Evolutionary conservation across 108 stramenopile genomes (phyloP).

Genomic region (Fragilaria crotonensis): DNA sequence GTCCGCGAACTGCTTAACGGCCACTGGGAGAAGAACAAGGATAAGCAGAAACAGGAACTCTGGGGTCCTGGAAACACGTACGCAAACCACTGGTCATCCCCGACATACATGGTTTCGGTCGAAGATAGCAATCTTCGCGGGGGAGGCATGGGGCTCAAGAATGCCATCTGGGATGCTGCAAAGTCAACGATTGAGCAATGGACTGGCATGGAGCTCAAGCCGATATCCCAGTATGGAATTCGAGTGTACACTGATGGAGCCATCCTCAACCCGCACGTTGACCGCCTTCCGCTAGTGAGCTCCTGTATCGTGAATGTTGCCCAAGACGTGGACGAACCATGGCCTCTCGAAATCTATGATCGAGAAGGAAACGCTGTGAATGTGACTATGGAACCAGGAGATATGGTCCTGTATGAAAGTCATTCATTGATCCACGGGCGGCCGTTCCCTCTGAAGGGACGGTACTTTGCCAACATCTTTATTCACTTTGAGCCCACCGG

Average conservation of each 20-base stretch:
- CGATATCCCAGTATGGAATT: constrained; percentile 83
- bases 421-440: constrained; percentile 88
- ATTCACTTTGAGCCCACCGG: constrained; percentile 15
- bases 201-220: constrained; percentile 67
- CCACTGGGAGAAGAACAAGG: constrained; percentile 59
- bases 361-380: constrained; percentile 84
- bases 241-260: constrained; percentile 68
- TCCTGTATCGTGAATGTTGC: constrained; percentile 74
- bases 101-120: constrained; percentile 74
- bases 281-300: constrained; percentile 72
- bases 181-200: constrained; percentile 77
- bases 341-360: constrained; percentile 88
- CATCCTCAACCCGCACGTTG: constrained; percentile 82
- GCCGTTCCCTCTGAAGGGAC: constrained; percentile 82
- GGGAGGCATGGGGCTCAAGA: constrained; percentile 55
- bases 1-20: constrained; percentile 45
- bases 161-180: constrained; percentile 64
- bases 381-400: constrained; percentile 65
- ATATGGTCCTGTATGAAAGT: constrained; percentile 88
- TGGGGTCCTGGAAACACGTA: constrained; percentile 70
- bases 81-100: constrained; percentile 69
- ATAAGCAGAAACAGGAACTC: constrained; percentile 38
- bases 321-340: constrained; percentile 88
- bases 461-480: constrained; percentile 73
- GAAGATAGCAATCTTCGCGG: constrained; percentile 58